phyloP scores from a whole-genome alignment of 2,329 filamentous ascomycete genomes.

The Hirsutella rhossiliensis region DNA sequence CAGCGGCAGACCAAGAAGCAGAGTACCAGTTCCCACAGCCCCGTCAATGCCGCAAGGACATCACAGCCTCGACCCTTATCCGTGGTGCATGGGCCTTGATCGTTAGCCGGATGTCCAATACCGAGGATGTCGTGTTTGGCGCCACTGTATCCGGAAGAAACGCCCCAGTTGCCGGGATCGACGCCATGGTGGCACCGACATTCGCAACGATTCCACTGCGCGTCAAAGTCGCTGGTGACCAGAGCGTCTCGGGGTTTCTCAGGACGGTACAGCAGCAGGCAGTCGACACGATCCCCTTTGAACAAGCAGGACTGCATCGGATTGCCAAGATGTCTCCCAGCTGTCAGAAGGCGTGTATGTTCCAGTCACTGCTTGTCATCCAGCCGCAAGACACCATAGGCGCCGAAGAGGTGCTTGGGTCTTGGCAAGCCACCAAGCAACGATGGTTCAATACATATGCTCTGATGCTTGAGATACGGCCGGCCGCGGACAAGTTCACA shows the following conservation, averaged over 20 bases:
- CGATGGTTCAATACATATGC: no score
- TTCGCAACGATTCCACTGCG: constrained; percentile 14
- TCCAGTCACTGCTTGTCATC: constrained; percentile 8
- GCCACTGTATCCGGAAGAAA: constrained; percentile 13
- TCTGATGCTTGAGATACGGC: not conserved
- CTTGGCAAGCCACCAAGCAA: not conserved
- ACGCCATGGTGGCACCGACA: constrained; percentile 13
- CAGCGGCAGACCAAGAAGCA: not conserved
- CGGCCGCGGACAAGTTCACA: constrained; percentile 1
- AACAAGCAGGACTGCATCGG: constrained; percentile 15
- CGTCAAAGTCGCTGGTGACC: constrained; percentile 2
- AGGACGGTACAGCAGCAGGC: constrained; percentile 11
- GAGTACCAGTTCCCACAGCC: constrained; percentile 2
- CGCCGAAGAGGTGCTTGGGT: no score
- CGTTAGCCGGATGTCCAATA: constrained; percentile 21
- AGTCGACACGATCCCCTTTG: constrained; percentile 13
- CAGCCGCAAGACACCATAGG: constrained; percentile 3
- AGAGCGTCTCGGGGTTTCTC: not conserved
- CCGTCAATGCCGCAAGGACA: constrained; percentile 1
- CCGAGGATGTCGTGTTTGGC: constrained; percentile 17
- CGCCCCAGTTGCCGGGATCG: constrained; percentile 11
- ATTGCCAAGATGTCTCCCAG: constrained; percentile 9
- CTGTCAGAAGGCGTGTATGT: constrained; percentile 2
- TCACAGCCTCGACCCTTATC: constrained; percentile 10
- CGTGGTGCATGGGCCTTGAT: constrained; percentile 19